These are phyloP conservation scores for Gaertneriomyces semiglobifer DNA, from an alignment of 192 early-diverging fungal genomes.

Conservation along the genomic window DNA sequence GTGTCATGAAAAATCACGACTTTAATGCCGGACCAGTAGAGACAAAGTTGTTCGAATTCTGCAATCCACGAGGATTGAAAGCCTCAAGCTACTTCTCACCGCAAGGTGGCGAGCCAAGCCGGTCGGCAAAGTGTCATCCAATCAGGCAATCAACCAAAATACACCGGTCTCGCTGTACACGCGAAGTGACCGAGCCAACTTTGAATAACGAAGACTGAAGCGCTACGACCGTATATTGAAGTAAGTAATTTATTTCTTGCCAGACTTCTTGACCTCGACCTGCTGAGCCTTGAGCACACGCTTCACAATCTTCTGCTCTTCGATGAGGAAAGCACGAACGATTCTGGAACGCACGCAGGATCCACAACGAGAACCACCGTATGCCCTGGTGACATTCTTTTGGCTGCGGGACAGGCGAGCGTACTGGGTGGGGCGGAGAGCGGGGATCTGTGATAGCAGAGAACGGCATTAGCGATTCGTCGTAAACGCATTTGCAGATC, in stretches of 20 bases:
- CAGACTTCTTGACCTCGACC: constrained; percentile 43
- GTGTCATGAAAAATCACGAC: too few relatives aligned
- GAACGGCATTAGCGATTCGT: background rate
- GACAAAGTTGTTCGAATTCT: too few relatives aligned
- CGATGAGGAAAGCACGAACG: constrained; percentile 97
- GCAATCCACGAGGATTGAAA: too few relatives aligned
- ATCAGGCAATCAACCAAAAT: too few relatives aligned
- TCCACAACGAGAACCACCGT: constrained; percentile 95
- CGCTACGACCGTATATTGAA: background rate
- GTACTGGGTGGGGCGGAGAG: constrained; percentile 91
- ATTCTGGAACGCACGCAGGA: constrained; percentile 85
- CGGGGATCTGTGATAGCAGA: constrained; percentile 59
- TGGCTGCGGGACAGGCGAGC: constrained; percentile 84
- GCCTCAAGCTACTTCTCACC: too few relatives aligned
- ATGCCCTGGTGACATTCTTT: constrained; percentile 91
- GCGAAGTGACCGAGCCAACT: too few relatives aligned
- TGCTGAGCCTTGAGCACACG: constrained; percentile 85
- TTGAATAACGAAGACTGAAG: too few relatives aligned
- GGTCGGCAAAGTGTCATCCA: too few relatives aligned
- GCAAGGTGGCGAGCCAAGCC: too few relatives aligned
- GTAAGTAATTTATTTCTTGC: constrained; percentile 33
- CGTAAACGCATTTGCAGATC: background rate
- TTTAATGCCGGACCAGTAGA: too few relatives aligned
- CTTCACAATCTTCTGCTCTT: constrained; percentile 99
- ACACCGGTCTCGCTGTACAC: too few relatives aligned